Base-by-base conservation (phyloP, 192 early-diverging fungal species). In the Phycomyces nitens region DNA sequence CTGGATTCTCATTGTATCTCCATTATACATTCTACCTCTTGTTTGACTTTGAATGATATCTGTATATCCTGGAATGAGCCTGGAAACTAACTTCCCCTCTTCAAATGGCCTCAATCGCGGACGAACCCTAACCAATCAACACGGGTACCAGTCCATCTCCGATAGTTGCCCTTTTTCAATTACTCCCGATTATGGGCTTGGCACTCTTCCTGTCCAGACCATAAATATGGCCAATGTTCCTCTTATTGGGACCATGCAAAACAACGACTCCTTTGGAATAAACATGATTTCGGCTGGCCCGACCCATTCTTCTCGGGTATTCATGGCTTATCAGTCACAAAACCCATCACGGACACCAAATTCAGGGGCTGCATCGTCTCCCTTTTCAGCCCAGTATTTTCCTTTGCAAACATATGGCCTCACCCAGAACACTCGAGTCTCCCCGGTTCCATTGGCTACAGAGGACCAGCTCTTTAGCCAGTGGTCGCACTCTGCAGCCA, bases 31-130 rank as follows among this genome's bases (percentile, higher is more conserved):
- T 34, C 23, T 26, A 16, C 27, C 20, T 51, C 21, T 49, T 51
- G 16, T 34, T 50, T 58, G 24, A 11, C 38, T 26, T 65, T 39
- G 26, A 58, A 66, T 66, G 65, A 22, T 66, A 26, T 66, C 65
- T 23, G 47, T 66, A 44, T 66, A 66, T 41, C 55, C 65, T 41
- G 65, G 47, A 43, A 62, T 62, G 60, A 62, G 57, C 18, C 20
- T 66, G 42, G 50, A 66, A 24, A 53, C 39, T 11, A 62, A 50
- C 26, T 62, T 62, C 49, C 21, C 60, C 18, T 47, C 18, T 14
- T 47, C 44, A n/a, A 34, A 34, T 34, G 44, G 44, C 44, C 18
- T 47, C 15, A n/a, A 14, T 18, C 44, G 44, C 12, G 44, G 44
- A 47, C 12, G 18, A 47, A 47, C 44, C 18, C 12, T 47, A n/a